These are phyloP conservation scores for Sanguinoderma infundibulare DNA, from an alignment of 1,284 basidiomycete species.

Conservation along the genomic window DNA sequence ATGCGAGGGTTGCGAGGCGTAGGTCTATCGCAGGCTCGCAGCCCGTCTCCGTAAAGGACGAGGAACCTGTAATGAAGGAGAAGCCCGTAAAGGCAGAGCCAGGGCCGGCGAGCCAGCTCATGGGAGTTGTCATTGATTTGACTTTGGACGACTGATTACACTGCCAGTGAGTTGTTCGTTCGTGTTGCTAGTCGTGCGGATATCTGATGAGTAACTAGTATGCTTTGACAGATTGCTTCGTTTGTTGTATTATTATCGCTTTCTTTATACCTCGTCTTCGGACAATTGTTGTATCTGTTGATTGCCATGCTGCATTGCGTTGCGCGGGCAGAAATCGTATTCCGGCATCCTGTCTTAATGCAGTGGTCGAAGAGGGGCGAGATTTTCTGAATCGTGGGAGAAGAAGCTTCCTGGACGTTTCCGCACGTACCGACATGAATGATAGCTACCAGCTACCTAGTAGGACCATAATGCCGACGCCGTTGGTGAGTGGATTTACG, in stretches of 20 bases:
- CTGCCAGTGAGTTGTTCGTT: neutral
- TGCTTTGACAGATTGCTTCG: neutral
- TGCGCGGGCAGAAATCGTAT: neutral
- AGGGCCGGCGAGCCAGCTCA: neutral
- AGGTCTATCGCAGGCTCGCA: neutral
- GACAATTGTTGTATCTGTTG: neutral
- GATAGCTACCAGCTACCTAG: neutral
- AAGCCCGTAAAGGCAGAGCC: constrained; percentile 3
- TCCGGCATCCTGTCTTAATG: neutral
- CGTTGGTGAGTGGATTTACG: neutral
- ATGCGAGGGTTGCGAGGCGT: neutral
- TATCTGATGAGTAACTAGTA: neutral
- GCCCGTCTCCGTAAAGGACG: neutral
- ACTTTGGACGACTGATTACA: neutral
- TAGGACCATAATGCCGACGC: neutral
- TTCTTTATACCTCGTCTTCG: neutral
- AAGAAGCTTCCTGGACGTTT: neutral
- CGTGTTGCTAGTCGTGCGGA: neutral
- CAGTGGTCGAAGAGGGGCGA: neutral
- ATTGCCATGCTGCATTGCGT: neutral
- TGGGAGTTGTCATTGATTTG: neutral
- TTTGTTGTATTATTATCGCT: constrained; percentile 1
- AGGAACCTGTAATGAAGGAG: too few relatives aligned
- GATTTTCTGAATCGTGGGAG: neutral
- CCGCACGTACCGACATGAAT: neutral